These are phyloP conservation scores for Gynostemma pentaphyllum DNA, from an alignment of 306 rosid species.

Conservation along the genomic window DNA sequence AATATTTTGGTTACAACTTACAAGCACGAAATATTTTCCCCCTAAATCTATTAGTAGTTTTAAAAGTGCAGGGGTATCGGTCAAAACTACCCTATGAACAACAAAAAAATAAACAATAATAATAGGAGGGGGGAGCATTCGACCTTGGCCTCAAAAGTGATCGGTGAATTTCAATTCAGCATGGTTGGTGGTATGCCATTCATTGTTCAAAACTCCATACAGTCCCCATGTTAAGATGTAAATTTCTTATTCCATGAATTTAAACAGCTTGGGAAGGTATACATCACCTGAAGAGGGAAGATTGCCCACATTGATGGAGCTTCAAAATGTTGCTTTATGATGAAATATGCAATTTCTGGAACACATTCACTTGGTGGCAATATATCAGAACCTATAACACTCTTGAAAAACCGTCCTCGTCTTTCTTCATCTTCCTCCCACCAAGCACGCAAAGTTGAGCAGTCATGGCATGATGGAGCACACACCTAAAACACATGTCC, in stretches of 20 bases:
- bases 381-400: slow-evolving; percentile 45
- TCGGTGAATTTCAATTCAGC: background rate
- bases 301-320: slow-evolving; percentile 99
- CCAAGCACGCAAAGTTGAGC: slow-evolving; percentile 96
- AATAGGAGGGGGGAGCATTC: no score
- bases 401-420: slow-evolving; percentile 56
- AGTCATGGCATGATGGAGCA: slow-evolving; percentile 96
- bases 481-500: slow-evolving; percentile 52
- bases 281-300: slow-evolving; percentile 88
- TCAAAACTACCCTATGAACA: no score
- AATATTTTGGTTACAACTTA: no score
- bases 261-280: background rate
- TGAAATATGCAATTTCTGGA: slow-evolving; percentile 63
- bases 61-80: no score
- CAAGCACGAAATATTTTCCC: no score
- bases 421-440: slow-evolving; percentile 99
- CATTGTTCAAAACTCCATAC: background rate
- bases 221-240: background rate
- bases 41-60: no score
- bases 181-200: background rate
- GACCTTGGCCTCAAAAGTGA: background rate
- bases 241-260: background rate
- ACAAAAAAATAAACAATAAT: no score
- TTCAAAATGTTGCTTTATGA: slow-evolving; percentile 70
- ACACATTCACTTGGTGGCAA: slow-evolving; percentile 59